Percentiles rank a stretch among this genome's conserved stretches.
phyloP scores from a whole-genome alignment of 164 flowering plant genomes.

The Stephania japonica region DNA sequence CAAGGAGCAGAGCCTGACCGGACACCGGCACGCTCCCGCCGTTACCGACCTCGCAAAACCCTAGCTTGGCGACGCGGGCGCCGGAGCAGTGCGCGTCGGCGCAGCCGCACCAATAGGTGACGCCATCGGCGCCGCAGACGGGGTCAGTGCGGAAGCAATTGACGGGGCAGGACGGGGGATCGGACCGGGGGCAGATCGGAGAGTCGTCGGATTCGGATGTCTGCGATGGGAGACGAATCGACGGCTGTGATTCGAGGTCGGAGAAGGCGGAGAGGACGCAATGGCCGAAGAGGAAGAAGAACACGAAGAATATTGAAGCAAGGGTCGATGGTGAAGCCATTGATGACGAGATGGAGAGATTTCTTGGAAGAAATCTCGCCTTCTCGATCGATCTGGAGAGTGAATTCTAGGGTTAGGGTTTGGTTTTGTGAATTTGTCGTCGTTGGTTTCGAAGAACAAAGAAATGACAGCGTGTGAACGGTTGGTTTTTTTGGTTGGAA shows the following conservation, averaged over 20 bases:
- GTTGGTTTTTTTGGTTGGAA: not conserved
- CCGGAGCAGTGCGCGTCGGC: constrained; percentile 60
- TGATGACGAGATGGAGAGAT: not conserved
- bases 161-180: constrained; percentile 40
- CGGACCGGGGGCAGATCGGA: not conserved
- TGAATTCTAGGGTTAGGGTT: not conserved
- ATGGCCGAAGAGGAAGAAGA: constrained; percentile 9
- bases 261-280: constrained; percentile 7
- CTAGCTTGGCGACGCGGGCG: constrained; percentile 39
- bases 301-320: not conserved
- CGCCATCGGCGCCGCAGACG: constrained; percentile 62
- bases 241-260: not conserved
- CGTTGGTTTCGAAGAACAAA: not conserved
- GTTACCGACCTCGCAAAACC: constrained; percentile 53
- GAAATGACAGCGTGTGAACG: constrained; percentile 4
- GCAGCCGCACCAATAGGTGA: constrained; percentile 76
- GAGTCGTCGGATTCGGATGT: constrained; percentile 10
- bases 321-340: not conserved
- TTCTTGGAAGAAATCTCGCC: constrained; percentile 4
- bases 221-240: constrained; percentile 15
- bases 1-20: constrained; percentile 51
- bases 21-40: constrained; percentile 39
- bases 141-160: constrained; percentile 61
- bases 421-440: not conserved
- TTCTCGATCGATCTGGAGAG: not conserved